Evolutionary conservation across 306 rosid genomes (phyloP), one percentile per base, ranked within the genome.

Genomic region (Citrullus mucosospermus): DNA sequence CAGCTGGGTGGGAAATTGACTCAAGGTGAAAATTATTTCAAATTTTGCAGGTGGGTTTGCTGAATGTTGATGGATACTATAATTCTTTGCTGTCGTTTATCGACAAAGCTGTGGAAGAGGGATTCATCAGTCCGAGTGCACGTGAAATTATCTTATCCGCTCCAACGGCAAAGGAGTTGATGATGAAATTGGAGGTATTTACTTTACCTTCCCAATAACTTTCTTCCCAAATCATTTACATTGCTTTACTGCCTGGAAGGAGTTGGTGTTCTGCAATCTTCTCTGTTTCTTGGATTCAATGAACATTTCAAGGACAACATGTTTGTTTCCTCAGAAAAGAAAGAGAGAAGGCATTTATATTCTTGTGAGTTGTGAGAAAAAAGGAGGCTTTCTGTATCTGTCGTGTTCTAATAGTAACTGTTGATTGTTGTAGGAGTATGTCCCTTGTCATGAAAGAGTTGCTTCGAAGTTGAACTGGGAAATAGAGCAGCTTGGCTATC

Each of bases 71-170:
- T 78, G 95, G 92, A 78, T 90, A 90, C 91, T 90, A 88, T 38
- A 90, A 90, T 76, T 86, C 89, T 0, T 82, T 90, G 81, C 86
- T 90, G 76, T 85, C 92, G 14, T 90, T 90, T 69, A 86, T 90
- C 25, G 95, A 90, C 83, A 88, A 88, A 88, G 95, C 95, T 70
- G 91, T 90, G 69, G 95, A 90, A 80, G 95, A 90, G 81, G 92
- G 95, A 38, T 90, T 90, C 54, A 83, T 90, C 43, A 85, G 85
- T 76, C 90, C 92, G 43, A 88, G 82, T 22, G 92, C 95, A 6
- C 95, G 95, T 44, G 89, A 88, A 83, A 90, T 90, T 25, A 88
- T 90, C 78, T 87, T 90, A 75, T 90, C 92, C 28, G 95, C 92
- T 18, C 89, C 95, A 46, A 88, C 95, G 17, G 84, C 95, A 12